Evolutionary conservation across 768 basidiomycete genomes (phyloP).

Genomic region (Boletus vermiculosoides): DNA sequence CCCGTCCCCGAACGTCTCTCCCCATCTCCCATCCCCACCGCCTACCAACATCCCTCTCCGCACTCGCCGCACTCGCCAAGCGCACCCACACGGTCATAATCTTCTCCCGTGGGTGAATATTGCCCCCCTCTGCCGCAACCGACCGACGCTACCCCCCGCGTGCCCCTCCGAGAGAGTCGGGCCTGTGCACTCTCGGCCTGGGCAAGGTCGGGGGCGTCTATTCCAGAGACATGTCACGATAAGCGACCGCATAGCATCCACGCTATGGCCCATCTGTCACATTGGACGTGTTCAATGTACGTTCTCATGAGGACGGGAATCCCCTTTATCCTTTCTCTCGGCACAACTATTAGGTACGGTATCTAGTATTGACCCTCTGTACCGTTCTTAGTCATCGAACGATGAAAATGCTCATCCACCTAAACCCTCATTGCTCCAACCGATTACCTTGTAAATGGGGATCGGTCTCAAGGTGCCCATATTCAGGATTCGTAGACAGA

Average conservation of each 20-base stretch:
- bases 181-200: not conserved
- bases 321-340: not conserved
- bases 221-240: not conserved
- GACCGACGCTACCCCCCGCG: too few species aligned
- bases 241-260: not conserved
- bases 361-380: too few species aligned
- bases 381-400: not conserved
- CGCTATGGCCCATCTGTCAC: too few species aligned
- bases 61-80: constrained; percentile 7
- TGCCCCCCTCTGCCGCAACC: too few species aligned
- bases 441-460: not conserved
- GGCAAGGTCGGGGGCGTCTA: not conserved
- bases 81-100: not conserved
- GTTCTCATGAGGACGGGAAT: not conserved
- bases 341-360: not conserved
- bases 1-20: not conserved
- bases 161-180: constrained; percentile 4
- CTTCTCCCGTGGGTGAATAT: too few species aligned
- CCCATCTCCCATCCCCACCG: too few species aligned
- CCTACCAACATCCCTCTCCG: not conserved
- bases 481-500: not conserved
- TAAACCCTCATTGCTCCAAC: not conserved
- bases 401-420: too few species aligned
- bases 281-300: not conserved
- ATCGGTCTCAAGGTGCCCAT: too few species aligned